Evolutionary conservation across 345 rosid genomes (phyloP).

Genomic region (Pistacia integerrima): DNA sequence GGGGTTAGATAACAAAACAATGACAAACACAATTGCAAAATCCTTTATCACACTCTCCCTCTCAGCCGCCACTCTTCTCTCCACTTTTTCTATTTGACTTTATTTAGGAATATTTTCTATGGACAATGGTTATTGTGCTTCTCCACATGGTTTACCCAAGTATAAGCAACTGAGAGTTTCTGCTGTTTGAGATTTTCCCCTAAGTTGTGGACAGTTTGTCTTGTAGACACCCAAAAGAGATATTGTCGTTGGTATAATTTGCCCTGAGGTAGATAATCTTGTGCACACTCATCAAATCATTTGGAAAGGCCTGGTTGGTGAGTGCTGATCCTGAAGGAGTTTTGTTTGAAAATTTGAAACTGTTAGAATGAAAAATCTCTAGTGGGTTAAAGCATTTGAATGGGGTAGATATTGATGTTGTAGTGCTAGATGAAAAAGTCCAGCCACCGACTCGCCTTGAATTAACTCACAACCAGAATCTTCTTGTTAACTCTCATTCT

Average conservation of each 20-base stretch:
- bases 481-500: too few relatives aligned
- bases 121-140: slow-evolving; percentile 28
- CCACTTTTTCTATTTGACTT: too few relatives aligned
- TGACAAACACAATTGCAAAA: too few relatives aligned
- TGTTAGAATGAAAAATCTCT: slow-evolving; percentile 11
- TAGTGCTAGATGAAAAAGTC: slow-evolving; percentile 28
- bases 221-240: slow-evolving; percentile 1
- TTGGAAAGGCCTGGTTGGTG: slow-evolving; percentile 7
- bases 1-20: too few relatives aligned
- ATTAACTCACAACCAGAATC: slow-evolving; percentile 11
- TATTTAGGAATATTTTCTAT: slow-evolving; percentile 14
- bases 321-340: neutral
- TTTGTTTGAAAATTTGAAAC: slow-evolving; percentile 9
- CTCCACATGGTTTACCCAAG: neutral
- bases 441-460: slow-evolving; percentile 20
- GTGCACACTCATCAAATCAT: slow-evolving; percentile 6
- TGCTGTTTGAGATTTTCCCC: slow-evolving; percentile 54
- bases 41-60: too few relatives aligned
- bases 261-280: slow-evolving; percentile 12
- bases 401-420: slow-evolving; percentile 20
- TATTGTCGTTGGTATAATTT: slow-evolving; percentile 9
- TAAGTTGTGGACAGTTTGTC: slow-evolving; percentile 43
- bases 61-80: too few relatives aligned
- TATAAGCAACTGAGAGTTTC: slow-evolving; percentile 46
- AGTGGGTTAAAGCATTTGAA: slow-evolving; percentile 12